Evolutionary conservation across 495 filamentous ascomycete genomes (phyloP).

Genomic region (Tuber calosporum): DNA sequence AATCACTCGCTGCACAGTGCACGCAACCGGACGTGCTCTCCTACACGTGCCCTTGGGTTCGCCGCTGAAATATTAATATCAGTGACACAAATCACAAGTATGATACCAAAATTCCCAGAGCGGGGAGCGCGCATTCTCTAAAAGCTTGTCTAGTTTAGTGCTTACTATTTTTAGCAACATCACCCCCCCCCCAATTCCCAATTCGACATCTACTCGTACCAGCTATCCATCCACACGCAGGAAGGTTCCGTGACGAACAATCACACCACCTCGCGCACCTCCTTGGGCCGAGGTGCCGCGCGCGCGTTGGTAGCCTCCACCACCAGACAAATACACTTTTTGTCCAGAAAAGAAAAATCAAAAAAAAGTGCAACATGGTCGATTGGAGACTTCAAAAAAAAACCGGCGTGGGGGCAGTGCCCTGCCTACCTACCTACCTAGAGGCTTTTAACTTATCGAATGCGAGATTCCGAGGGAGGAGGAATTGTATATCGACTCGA

Average conservation of each 20-base stretch:
- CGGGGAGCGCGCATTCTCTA: background rate
- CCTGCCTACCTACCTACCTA: background rate
- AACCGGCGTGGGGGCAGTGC: background rate
- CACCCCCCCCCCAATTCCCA: too few relatives aligned
- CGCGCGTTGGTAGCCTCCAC: background rate
- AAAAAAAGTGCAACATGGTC: background rate
- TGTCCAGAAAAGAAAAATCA: background rate
- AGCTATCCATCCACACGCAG: background rate
- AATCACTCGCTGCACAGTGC: background rate
- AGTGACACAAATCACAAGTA: background rate
- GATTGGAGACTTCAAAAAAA: background rate
- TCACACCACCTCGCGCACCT: background rate
- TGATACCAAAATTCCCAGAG: background rate
- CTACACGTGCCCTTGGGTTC: background rate
- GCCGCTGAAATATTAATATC: background rate
- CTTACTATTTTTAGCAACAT: background rate
- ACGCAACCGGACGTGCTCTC: background rate
- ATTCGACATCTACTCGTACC: background rate
- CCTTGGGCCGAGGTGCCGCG: background rate
- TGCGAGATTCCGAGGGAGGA: background rate
- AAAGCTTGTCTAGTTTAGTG: background rate
- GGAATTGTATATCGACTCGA: background rate
- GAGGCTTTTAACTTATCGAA: background rate
- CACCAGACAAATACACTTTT: background rate
- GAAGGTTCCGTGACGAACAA: background rate